These are phyloP conservation scores for Cryptococcus sp. DNA, from an alignment of 1,284 basidiomycete species.

Conservation along the genomic window DNA sequence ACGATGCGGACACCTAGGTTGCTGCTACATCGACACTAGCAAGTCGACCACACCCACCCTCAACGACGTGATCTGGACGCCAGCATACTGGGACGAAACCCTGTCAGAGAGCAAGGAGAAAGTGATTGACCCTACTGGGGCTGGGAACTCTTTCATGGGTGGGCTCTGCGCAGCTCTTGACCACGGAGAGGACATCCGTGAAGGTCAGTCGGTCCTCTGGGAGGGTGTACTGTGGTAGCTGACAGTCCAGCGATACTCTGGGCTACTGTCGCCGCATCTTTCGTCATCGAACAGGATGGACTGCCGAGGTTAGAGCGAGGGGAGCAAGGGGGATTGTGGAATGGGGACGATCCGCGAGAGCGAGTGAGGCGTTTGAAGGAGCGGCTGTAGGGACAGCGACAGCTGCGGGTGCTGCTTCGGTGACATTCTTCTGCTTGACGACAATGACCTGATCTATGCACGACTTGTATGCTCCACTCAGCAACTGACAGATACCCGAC, in stretches of 20 bases:
- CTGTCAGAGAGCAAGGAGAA: conserved; percentile 7
- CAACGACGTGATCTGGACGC: conserved; percentile 1
- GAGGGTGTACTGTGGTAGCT: background rate
- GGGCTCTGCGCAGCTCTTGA: conserved; percentile 37
- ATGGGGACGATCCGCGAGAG: conserved; percentile 22
- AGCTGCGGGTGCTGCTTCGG: too few relatives aligned
- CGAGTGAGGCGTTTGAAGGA: conserved; percentile 15
- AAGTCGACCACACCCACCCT: background rate
- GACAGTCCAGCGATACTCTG: conserved; percentile 31
- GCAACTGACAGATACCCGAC: too few relatives aligned
- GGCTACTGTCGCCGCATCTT: conserved; percentile 41
- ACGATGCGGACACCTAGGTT: background rate
- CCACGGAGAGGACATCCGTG: conserved; percentile 22
- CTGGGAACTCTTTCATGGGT: conserved; percentile 45
- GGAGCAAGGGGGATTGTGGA: conserved; percentile 28
- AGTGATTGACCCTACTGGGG: conserved; percentile 43
- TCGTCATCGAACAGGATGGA: conserved; percentile 42
- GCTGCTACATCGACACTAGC: conserved; percentile 1
- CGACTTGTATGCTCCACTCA: too few relatives aligned
- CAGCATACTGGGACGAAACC: conserved; percentile 1
- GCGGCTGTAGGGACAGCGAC: background rate
- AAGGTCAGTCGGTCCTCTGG: conserved; percentile 22
- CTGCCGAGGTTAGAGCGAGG: conserved; percentile 20
- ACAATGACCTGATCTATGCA: too few relatives aligned
- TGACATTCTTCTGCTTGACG: too few relatives aligned